These are phyloP conservation scores for Pleurotus djamor DNA, from an alignment of 768 basidiomycete genomes.

Conservation along the genomic window DNA sequence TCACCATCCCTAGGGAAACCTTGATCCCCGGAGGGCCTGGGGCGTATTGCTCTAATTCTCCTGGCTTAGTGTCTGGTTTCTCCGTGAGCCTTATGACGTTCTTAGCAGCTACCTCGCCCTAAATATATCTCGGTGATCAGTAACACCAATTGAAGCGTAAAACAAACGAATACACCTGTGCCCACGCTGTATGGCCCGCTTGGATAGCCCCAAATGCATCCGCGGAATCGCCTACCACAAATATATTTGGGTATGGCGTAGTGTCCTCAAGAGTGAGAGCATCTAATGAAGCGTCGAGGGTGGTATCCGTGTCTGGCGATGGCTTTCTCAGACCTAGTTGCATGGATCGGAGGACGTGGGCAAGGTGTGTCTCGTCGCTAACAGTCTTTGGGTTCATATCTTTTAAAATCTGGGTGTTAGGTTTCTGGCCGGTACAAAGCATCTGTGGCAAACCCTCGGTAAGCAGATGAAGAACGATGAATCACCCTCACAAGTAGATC, in stretches of 20 bases:
- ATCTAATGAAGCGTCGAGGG: constrained; percentile 17
- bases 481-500: constrained; percentile 46
- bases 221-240: constrained; percentile 61
- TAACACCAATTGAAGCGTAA: neutral
- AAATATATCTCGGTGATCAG: neutral
- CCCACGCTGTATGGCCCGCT: constrained; percentile 57
- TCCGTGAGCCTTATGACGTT: constrained; percentile 50
- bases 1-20: constrained; percentile 57
- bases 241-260: constrained; percentile 50
- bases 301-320: neutral
- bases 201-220: constrained; percentile 64
- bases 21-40: constrained; percentile 56
- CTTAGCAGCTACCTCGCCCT: constrained; percentile 50
- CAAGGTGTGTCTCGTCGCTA: constrained; percentile 32
- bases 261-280: constrained; percentile 17
- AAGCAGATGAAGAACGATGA: neutral
- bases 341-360: constrained; percentile 48
- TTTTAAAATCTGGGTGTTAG: constrained; percentile 48
- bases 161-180: constrained; percentile 29
- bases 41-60: constrained; percentile 40
- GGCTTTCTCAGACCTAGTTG: constrained; percentile 35
- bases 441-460: constrained; percentile 29
- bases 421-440: constrained; percentile 59
- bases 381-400: constrained; percentile 39
- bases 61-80: constrained; percentile 10